Percentiles rank a stretch among this genome's conserved stretches.
phyloP scores from a whole-genome alignment of 2,329 filamentous ascomycete species.

The Nigrograna mackinnonii region DNA sequence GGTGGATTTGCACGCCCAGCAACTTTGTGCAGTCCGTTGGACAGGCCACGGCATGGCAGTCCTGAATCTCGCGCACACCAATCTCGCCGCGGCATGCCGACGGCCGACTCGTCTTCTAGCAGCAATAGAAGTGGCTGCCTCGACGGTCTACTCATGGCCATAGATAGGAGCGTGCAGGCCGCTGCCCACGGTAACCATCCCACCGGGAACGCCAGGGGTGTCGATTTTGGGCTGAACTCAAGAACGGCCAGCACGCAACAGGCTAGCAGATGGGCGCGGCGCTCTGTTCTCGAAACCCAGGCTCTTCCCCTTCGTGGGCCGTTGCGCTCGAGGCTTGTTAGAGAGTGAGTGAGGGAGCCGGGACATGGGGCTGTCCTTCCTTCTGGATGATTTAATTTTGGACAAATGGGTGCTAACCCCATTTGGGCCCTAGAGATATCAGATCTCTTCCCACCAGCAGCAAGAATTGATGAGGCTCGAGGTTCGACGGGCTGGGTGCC shows the following conservation, averaged over 20 bases:
- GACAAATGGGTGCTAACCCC: slow-evolving; percentile 22
- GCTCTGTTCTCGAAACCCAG: slow-evolving; percentile 29
- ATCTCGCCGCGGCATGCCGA: slow-evolving; percentile 11
- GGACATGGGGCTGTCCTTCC: too few relatives aligned
- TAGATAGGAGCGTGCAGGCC: background rate
- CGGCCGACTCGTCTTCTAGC: slow-evolving; percentile 6
- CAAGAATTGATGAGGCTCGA: slow-evolving; percentile 38
- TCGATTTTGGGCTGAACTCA: slow-evolving; percentile 8
- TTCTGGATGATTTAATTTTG: slow-evolving; percentile 24
- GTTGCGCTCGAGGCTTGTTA: slow-evolving; percentile 18
- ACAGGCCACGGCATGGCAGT: background rate
- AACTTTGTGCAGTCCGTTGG: background rate
- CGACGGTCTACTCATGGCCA: background rate
- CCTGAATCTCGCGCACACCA: slow-evolving; percentile 4
- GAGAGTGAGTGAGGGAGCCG: too few relatives aligned
- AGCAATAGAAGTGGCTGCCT: slow-evolving; percentile 2
- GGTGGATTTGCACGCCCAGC: too few relatives aligned
- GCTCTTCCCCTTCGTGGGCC: slow-evolving; percentile 18
- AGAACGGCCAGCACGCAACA: slow-evolving; percentile 4
- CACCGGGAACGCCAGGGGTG: slow-evolving; percentile 12
- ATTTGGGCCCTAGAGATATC: slow-evolving; percentile 21
- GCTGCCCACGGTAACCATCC: slow-evolving; percentile 11
- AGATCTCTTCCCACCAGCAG: slow-evolving; percentile 19
- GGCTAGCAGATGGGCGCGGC: slow-evolving; percentile 16
- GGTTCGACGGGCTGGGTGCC: slow-evolving; percentile 17